Percentiles rank a stretch among this genome's conserved stretches.
Evolutionary conservation across 495 filamentous ascomycete species (phyloP).

Genomic region (Tirmania nivea): DNA sequence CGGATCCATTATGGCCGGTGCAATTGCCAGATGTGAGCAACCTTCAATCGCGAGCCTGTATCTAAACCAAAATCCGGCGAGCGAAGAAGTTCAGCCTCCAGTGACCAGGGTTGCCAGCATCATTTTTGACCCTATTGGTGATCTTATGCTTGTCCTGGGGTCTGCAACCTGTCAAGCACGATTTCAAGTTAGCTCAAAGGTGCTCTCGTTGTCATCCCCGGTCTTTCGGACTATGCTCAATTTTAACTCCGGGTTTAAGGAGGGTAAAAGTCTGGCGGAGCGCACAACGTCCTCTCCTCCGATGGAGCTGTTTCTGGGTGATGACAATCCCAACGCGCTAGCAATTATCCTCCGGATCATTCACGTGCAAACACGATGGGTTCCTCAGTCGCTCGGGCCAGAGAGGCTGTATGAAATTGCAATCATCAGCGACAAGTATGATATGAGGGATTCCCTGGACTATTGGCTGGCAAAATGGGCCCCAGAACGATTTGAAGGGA

Average conservation of each 20-base stretch:
- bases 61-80: too few relatives aligned
- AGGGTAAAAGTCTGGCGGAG: not conserved
- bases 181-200: not conserved
- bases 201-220: not conserved
- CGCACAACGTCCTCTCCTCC: not conserved
- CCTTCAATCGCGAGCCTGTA: too few relatives aligned
- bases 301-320: not conserved
- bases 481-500: too few relatives aligned
- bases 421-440: not conserved
- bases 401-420: not conserved
- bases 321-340: not conserved
- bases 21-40: too few relatives aligned
- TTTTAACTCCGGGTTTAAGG: not conserved
- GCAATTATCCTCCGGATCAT: not conserved
- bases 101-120: not conserved
- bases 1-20: too few relatives aligned
- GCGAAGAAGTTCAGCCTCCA: not conserved
- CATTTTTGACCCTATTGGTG: not conserved
- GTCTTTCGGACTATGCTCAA: not conserved
- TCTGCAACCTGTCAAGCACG: not conserved
- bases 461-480: not conserved
- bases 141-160: not conserved
- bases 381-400: not conserved
- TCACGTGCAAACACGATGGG: not conserved
- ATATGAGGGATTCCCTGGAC: not conserved